Percentiles rank a stretch among this genome's conserved stretches.
Evolutionary conservation across 257 asterid genomes (phyloP).

Genomic region (Coffea eugenioides): DNA sequence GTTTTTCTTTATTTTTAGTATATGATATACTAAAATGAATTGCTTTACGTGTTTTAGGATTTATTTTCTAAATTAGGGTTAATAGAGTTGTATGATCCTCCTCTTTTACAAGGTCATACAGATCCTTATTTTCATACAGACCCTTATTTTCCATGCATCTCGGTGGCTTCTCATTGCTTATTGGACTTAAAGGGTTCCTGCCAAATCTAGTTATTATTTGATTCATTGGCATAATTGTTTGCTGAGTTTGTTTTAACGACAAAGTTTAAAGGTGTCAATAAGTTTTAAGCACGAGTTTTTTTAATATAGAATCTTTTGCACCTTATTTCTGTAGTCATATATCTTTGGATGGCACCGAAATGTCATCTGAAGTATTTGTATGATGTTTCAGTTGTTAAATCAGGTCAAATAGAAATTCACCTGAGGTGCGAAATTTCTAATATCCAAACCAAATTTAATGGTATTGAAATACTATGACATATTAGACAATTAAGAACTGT

Average conservation of each 20-base stretch:
- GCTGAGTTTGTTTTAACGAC: not conserved
- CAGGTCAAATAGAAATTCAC: not conserved
- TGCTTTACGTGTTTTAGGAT: not conserved
- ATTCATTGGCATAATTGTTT: not conserved
- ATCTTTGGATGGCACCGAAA: not conserved
- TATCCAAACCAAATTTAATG: not conserved
- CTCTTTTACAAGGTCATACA: not conserved
- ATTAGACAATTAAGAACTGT: not conserved
- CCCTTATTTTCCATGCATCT: not conserved
- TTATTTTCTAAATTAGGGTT: not conserved
- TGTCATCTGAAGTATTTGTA: not conserved
- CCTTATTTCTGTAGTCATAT: not conserved
- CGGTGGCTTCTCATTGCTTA: not conserved
- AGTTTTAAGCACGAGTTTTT: not conserved
- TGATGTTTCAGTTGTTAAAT: not conserved
- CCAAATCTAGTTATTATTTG: too few species aligned
- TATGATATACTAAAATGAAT: not conserved
- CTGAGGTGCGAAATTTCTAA: not conserved
- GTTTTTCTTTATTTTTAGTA: not conserved
- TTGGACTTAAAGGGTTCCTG: not conserved
- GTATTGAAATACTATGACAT: not conserved
- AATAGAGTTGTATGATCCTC: not conserved
- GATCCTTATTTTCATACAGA: too few species aligned
- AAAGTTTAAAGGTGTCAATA: not conserved
- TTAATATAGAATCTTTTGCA: not conserved